Evolutionary conservation across 2,329 filamentous ascomycete species (phyloP).

Genomic region (Penicillium polonicum): DNA sequence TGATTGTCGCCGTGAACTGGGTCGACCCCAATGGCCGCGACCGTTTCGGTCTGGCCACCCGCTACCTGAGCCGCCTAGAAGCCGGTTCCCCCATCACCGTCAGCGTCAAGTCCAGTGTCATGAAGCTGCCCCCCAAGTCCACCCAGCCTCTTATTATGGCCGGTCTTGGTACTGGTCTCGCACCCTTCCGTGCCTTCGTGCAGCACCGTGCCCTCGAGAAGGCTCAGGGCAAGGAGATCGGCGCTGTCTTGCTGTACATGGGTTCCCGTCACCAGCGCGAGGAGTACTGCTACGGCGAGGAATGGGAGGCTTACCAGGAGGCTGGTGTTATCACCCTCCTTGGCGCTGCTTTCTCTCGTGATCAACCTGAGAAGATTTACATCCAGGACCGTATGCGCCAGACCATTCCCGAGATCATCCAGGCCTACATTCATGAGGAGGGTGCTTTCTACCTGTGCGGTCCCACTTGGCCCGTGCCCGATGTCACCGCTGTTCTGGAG

Average conservation of each 20-base stretch:
- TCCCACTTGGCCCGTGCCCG: constrained; percentile 96
- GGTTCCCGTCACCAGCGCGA: constrained; percentile 95
- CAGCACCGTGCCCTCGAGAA: constrained; percentile 98
- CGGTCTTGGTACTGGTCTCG: constrained; percentile 93
- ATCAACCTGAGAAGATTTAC: constrained; percentile 98
- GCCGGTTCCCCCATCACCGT: constrained; percentile 80
- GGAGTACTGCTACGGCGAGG: constrained; percentile 97
- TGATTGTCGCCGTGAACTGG: constrained; percentile 98
- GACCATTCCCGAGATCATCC: constrained; percentile 75
- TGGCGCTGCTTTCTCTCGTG: constrained; percentile 90
- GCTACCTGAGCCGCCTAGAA: constrained; percentile 75
- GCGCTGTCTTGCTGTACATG: constrained; percentile 90
- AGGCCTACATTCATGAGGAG: constrained; percentile 82
- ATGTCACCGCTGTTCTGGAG: constrained; percentile 89
- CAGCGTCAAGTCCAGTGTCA: constrained; percentile 95
- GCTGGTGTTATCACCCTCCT: constrained; percentile 93
- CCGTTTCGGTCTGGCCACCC: constrained; percentile 89
- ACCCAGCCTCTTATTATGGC: constrained; percentile 98
- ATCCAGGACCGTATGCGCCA: constrained; percentile 98
- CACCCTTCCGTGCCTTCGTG: constrained; percentile 98
- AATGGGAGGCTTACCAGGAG: constrained; percentile 97
- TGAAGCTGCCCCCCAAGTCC: constrained; percentile 90
- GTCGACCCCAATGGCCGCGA: constrained; percentile 82
- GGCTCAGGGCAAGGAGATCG: constrained; percentile 93
- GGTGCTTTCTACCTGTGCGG: constrained; percentile 97